Conservation (phyloP, 495 filamentous ascomycete genomes). For the Thozetella sp. region DNA sequence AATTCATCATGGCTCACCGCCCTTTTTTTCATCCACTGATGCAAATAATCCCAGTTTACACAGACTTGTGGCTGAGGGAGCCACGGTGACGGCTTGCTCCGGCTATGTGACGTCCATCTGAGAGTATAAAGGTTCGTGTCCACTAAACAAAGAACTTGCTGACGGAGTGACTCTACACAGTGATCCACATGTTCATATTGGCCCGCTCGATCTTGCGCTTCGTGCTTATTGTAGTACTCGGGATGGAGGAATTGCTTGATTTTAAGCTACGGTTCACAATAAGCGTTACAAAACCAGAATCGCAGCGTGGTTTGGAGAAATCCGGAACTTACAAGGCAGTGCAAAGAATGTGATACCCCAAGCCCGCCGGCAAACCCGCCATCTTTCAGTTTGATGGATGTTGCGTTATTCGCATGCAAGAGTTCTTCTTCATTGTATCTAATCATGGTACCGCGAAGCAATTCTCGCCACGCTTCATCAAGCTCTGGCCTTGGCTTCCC, state of each 20-base stretch:
- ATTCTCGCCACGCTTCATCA: constrained; percentile 19
- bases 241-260: constrained; percentile 23
- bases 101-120: constrained; percentile 14
- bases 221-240: constrained; percentile 14
- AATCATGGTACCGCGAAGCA: constrained; percentile 14
- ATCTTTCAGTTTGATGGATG: constrained; percentile 12
- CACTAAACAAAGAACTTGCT: constrained; percentile 12
- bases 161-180: constrained; percentile 17
- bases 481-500: constrained; percentile 17
- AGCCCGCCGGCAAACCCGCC: constrained; percentile 18
- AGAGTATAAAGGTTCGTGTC: constrained; percentile 17
- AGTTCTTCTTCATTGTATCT: constrained; percentile 12
- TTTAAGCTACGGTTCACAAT: too few species aligned
- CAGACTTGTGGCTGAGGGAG: constrained; percentile 25
- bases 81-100: constrained; percentile 10
- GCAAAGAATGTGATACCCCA: constrained; percentile 16
- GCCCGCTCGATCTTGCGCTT: constrained; percentile 13
- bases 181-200: constrained; percentile 17
- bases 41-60: constrained; percentile 29
- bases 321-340: constrained; percentile 14
- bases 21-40: constrained; percentile 24
- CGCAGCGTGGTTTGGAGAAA: neutral
- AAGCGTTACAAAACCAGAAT: constrained; percentile 13
- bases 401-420: constrained; percentile 8
- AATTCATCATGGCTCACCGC: constrained; percentile 19